Evolutionary conservation across 1,284 basidiomycete species (phyloP), one percentile per base, ranked within the genome.

Genomic region (Malassezia sympodialis): DNA sequence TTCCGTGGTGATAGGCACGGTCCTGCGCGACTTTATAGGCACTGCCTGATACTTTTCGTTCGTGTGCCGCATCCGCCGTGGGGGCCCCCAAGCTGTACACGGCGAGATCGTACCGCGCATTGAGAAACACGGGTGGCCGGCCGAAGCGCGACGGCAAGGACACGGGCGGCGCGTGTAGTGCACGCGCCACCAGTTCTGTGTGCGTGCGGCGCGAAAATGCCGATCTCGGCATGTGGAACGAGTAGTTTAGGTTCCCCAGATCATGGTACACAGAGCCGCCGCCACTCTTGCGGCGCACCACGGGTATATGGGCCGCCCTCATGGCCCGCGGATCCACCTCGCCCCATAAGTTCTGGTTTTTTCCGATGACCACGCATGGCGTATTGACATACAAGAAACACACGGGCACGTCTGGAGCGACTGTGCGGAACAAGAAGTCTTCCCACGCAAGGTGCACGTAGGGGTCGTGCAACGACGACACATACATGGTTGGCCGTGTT

Each of bases 261-360:
- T 99, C 94, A 90, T 96, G 73, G 52, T 90, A 99, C 3, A 98
- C 94, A 0, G 94, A 88, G 7, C 94, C 94, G n/a, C 94, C 94
- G 11, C 94, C 94, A 62, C 88, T 91, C 54, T 87, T 80, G 58
- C 94, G 79, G 41, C 93, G 80, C 32, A 98, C 82, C 66, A 90
- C 85, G 0, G 88, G 87, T 10, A 93, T 80, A 2, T 77, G 78
- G n/a, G 78, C 75, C 8, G 75, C 65, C 10, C 75, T 67, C 27
- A 87, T 79, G 8, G 80, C 77, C 2, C 72, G 66, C 43, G 87
- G 78, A 67, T 94, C 91, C 57, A 91, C 84, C 76, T 99, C 94
- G 73, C 88, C 91, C 93, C 93, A 98, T 19, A 90, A 90, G 67
- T 96, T 96, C 79, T 98, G 49, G 75, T 96, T 94, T 48, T 93